Conservation (phyloP, 2,329 filamentous ascomycete genomes). For the Clarireedia homoeocarpa region DNA sequence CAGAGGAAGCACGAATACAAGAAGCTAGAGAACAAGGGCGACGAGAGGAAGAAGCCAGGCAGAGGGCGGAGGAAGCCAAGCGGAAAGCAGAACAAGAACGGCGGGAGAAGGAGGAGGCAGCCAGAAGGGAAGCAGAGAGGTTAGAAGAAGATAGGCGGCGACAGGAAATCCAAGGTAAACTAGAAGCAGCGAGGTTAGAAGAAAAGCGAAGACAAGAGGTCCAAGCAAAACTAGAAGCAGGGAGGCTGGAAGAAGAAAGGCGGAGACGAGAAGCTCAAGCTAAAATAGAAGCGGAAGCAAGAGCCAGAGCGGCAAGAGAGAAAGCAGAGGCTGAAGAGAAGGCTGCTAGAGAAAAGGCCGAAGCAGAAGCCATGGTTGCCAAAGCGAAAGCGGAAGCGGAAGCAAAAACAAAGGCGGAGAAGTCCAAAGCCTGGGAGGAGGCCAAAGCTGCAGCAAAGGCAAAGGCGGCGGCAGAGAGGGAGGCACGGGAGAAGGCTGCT, state of each 20-base stretch:
- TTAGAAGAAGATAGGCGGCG: conserved; percentile 34
- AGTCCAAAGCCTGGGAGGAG: conserved; percentile 11
- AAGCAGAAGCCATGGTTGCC: conserved; percentile 9
- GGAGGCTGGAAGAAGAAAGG: conserved; percentile 34
- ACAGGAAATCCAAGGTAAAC: too few relatives aligned
- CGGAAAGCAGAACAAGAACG: conserved; percentile 31
- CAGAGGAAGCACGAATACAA: neutral
- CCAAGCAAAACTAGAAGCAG: conserved; percentile 19
- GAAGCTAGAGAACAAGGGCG: conserved; percentile 5
- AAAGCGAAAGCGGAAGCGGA: conserved; percentile 22
- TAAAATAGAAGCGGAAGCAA: conserved; percentile 29
- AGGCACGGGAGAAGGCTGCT: neutral
- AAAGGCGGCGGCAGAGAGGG: conserved; percentile 17
- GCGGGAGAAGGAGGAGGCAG: conserved; percentile 30
- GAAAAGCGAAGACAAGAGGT: conserved; percentile 32
- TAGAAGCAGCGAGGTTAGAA: conserved; percentile 36
- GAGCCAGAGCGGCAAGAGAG: too few relatives aligned
- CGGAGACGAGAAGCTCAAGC: conserved; percentile 3
- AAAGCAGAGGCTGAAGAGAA: neutral
- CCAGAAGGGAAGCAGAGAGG: conserved; percentile 13
- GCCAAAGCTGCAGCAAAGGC: conserved; percentile 2
- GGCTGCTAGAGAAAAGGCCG: conserved; percentile 1
- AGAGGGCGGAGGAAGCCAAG: conserved; percentile 34
- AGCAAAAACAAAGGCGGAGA: conserved; percentile 25
- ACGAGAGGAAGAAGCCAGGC: conserved; percentile 21